Evolutionary conservation across 139 green algal genomes (phyloP).

Genomic region (Volvox reticuliferus): DNA sequence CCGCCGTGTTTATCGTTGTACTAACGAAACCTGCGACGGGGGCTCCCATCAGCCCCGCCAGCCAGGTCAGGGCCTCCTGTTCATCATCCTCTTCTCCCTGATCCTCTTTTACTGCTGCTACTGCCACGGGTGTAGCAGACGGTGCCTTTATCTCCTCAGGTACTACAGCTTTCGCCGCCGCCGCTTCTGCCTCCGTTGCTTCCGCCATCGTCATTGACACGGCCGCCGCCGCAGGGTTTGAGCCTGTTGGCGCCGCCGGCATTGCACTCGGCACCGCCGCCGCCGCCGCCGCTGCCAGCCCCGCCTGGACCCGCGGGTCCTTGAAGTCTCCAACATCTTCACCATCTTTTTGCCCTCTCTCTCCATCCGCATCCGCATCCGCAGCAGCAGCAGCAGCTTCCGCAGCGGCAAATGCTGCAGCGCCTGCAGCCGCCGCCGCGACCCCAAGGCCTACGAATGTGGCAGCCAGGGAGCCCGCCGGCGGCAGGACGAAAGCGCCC

Average conservation of each 20-base stretch:
- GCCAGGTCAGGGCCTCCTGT: neutral
- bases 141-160: neutral
- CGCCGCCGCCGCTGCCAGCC: neutral
- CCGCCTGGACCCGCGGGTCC: neutral
- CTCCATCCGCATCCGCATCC: neutral
- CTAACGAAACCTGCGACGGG: no score
- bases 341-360: no score
- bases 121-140: neutral
- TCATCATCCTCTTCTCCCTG: neutral
- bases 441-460: neutral
- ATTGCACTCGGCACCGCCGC: neutral
- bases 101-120: neutral
- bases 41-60: neutral
- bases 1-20: neutral
- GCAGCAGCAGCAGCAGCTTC: neutral
- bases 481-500: no score
- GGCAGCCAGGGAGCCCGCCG: no score
- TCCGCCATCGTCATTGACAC: no score
- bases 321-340: neutral
- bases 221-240: no score
- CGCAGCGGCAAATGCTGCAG: neutral
- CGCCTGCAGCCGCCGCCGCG: neutral
- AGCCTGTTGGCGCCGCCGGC: no score
- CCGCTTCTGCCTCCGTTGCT: neutral
- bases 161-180: neutral